Evolutionary conservation across 805 yeast genomes (phyloP).

Genomic region (Lipomyces yamanashiensis): DNA sequence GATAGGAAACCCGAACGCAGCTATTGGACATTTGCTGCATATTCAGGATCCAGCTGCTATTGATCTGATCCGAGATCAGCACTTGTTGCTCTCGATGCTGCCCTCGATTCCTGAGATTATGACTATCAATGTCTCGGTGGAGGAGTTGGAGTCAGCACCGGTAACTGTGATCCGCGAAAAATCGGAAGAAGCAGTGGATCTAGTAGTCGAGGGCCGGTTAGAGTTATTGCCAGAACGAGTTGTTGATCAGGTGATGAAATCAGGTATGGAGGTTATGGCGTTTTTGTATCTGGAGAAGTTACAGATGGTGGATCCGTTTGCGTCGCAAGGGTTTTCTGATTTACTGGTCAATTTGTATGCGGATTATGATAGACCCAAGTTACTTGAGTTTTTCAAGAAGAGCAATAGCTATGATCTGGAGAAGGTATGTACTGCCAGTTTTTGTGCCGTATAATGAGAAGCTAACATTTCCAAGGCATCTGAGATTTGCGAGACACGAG

Average conservation of each 20-base stretch:
- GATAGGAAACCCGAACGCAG: slow-evolving; percentile 61
- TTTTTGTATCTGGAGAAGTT: slow-evolving; percentile 70
- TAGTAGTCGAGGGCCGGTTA: slow-evolving; percentile 67
- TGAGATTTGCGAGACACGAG: slow-evolving; percentile 59
- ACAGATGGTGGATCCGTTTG: slow-evolving; percentile 58
- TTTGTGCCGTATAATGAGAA: not conserved
- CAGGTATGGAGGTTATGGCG: slow-evolving; percentile 51
- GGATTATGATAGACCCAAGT: slow-evolving; percentile 57
- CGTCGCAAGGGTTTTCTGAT: slow-evolving; percentile 65
- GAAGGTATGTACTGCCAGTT: slow-evolving; percentile 20
- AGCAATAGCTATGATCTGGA: slow-evolving; percentile 65
- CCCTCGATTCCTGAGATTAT: slow-evolving; percentile 46
- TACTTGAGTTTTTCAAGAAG: slow-evolving; percentile 65
- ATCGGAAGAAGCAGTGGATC: slow-evolving; percentile 53
- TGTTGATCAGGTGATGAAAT: slow-evolving; percentile 45
- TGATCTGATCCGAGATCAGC: slow-evolving; percentile 63
- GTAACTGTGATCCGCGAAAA: slow-evolving; percentile 49
- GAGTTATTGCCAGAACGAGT: slow-evolving; percentile 63
- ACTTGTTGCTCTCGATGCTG: slow-evolving; percentile 48
- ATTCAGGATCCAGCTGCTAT: slow-evolving; percentile 61
- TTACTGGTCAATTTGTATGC: slow-evolving; percentile 69
- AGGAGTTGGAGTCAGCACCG: slow-evolving; percentile 51
- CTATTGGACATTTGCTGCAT: slow-evolving; percentile 65
- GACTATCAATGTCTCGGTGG: slow-evolving; percentile 43
- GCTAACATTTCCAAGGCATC: slow-evolving; percentile 53